These are phyloP conservation scores for Polygonum maritimum DNA, from an alignment of 148 eudicot species.

Conservation along the genomic window DNA sequence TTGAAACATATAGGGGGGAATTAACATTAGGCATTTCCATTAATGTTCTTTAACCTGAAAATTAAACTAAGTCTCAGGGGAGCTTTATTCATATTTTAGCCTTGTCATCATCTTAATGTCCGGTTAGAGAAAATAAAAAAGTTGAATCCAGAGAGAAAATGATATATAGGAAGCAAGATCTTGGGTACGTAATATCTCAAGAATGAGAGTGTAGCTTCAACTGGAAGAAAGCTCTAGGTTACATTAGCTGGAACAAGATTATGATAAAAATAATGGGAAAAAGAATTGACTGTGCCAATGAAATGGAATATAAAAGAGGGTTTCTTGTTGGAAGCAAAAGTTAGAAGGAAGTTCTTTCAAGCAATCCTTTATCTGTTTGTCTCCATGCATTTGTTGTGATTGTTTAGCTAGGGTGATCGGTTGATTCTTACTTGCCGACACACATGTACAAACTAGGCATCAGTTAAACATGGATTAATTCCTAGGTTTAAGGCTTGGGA, in stretches of 20 bases:
- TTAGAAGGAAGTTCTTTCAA: constrained; percentile 2
- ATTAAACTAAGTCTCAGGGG: neutral
- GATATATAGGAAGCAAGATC: neutral
- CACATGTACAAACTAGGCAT: neutral
- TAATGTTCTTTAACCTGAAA: constrained; percentile 13
- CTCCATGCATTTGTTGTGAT: neutral
- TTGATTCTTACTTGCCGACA: constrained; percentile 4
- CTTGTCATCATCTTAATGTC: constrained; percentile 8
- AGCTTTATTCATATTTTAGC: neutral
- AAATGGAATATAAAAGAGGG: neutral
- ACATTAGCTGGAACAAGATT: constrained; percentile 1
- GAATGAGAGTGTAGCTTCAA: constrained; percentile 3
- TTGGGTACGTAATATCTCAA: neutral
- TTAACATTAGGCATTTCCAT: neutral
- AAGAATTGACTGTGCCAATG: constrained; percentile 1
- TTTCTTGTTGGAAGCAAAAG: constrained; percentile 6
- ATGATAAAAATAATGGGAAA: neutral
- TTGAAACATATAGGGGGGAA: constrained; percentile 6
- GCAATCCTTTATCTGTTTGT: constrained; percentile 8
- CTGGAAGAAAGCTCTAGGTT: neutral
- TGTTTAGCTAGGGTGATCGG: neutral
- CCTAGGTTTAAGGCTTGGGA: neutral
- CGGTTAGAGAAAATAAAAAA: neutral
- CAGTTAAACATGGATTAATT: neutral
- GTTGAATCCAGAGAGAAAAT: neutral